Evolutionary conservation across 805 yeast species (phyloP).

Genomic region (Naumovozyma castellii): DNA sequence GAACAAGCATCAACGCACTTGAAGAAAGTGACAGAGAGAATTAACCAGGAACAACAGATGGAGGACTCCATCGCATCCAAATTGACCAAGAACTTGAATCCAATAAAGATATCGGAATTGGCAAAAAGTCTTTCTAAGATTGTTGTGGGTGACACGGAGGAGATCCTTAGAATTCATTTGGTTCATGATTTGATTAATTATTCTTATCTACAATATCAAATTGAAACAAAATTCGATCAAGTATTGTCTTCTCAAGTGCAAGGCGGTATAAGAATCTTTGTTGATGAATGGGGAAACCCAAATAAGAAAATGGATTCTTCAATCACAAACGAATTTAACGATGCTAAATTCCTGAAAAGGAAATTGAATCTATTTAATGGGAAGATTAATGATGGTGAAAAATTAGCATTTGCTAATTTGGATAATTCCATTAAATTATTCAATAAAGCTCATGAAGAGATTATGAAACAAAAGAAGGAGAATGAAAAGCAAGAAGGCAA

Average conservation of each 20-base stretch:
- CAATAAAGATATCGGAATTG: conserved; percentile 22
- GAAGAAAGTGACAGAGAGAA: conserved; percentile 28
- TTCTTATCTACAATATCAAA: conserved; percentile 31
- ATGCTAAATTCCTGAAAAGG: conserved; percentile 16
- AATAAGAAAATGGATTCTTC: conserved; percentile 10
- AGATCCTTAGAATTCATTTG: conserved; percentile 50
- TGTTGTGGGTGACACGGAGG: conserved; percentile 36
- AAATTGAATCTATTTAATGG: conserved; percentile 69
- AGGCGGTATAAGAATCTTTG: conserved; percentile 59
- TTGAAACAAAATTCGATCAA: conserved; percentile 45
- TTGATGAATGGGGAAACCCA: conserved; percentile 42
- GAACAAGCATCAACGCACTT: conserved; percentile 29
- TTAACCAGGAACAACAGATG: conserved; percentile 30
- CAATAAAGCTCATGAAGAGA: conserved; percentile 25
- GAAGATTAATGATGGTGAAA: conserved; percentile 72
- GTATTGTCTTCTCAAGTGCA: conserved; percentile 65
- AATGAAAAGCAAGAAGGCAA: conserved; percentile 14
- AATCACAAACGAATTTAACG: conserved; percentile 1
- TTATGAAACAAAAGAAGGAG: conserved; percentile 20
- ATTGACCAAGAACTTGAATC: conserved; percentile 21
- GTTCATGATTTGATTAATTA: conserved; percentile 60
- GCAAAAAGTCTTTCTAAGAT: conserved; percentile 27
- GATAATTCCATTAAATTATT: conserved; percentile 55
- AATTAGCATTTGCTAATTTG: conserved; percentile 77
- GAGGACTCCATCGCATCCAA: conserved; percentile 13